These are phyloP conservation scores for Microbotryum lychnidis-dioicae DNA, from an alignment of 1,284 basidiomycete species.

Conservation along the genomic window DNA sequence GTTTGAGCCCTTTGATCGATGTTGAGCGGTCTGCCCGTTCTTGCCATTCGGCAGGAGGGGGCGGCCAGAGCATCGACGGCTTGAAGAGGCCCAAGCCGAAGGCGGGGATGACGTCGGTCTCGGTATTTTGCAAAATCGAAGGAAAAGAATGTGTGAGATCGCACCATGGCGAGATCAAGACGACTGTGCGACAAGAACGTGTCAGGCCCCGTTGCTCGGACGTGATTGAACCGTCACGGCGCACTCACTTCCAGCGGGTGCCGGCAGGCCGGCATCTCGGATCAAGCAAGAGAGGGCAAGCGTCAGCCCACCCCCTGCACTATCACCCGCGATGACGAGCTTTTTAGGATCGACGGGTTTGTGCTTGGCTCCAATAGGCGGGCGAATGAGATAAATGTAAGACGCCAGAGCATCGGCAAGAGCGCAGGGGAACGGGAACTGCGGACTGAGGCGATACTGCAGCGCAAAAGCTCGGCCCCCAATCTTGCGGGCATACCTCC, in stretches of 20 bases:
- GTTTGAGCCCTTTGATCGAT: constrained; percentile 49
- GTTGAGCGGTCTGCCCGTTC: constrained; percentile 24
- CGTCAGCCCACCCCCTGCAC: constrained; percentile 82
- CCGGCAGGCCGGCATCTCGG: constrained; percentile 70
- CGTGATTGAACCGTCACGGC: neutral
- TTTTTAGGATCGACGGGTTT: constrained; percentile 74
- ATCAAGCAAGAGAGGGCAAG: constrained; percentile 84
- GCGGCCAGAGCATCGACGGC: constrained; percentile 84
- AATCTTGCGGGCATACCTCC: constrained; percentile 66
- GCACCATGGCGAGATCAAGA: constrained; percentile 63
- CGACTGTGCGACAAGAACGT: constrained; percentile 34
- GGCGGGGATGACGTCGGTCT: constrained; percentile 48
- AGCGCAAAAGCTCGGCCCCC: constrained; percentile 81
- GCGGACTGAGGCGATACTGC: constrained; percentile 61
- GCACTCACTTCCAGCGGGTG: constrained; percentile 63
- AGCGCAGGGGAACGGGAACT: constrained; percentile 94
- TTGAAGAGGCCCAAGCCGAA: constrained; percentile 46
- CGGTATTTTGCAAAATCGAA: constrained; percentile 73
- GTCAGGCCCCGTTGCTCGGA: neutral
- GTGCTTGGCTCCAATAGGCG: constrained; percentile 64
- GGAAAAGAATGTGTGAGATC: constrained; percentile 89
- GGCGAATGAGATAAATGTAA: constrained; percentile 60
- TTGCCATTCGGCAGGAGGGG: constrained; percentile 59
- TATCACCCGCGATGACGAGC: constrained; percentile 75
- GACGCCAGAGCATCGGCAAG: constrained; percentile 44